Conservation (phyloP, 225 moss, liverwort and hornwort species). For the Marchantia paleacea region DNA sequence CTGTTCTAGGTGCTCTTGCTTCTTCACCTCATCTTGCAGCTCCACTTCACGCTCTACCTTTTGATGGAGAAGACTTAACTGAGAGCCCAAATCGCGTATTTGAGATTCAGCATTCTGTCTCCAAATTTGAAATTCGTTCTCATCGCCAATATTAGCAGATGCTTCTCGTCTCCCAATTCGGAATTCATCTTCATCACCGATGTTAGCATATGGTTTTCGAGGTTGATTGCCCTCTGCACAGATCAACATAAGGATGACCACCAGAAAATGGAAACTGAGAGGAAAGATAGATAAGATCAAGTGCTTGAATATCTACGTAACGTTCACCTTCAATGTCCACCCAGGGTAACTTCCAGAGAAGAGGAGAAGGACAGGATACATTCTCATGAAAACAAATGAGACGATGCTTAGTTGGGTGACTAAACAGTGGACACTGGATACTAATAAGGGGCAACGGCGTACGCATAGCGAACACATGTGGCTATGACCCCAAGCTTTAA, state of each 20-base stretch:
- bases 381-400: background rate
- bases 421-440: background rate
- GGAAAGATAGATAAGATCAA: background rate
- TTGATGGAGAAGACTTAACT: constrained; percentile 38
- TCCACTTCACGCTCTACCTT: constrained; percentile 37
- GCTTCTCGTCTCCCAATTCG: constrained; percentile 18
- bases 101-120: constrained; percentile 35
- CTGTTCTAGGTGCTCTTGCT: constrained; percentile 10
- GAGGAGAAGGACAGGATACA: background rate
- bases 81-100: constrained; percentile 34
- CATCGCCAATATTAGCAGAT: background rate
- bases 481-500: too few species aligned
- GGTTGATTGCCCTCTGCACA: constrained; percentile 16
- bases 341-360: background rate
- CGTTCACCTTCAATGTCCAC: background rate
- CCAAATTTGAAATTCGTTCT: constrained; percentile 13
- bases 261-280: background rate
- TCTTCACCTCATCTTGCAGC: constrained; percentile 24
- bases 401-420: background rate
- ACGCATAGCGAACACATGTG: too few species aligned
- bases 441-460: background rate
- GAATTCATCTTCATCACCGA: constrained; percentile 1
- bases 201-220: background rate
- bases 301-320: background rate
- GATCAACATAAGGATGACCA: background rate